A percentile compares a stretch with the other conserved stretches of the same genome.
phyloP scores from a whole-genome alignment of 1,284 basidiomycete species.

The Trichosporon faecale region DNA sequence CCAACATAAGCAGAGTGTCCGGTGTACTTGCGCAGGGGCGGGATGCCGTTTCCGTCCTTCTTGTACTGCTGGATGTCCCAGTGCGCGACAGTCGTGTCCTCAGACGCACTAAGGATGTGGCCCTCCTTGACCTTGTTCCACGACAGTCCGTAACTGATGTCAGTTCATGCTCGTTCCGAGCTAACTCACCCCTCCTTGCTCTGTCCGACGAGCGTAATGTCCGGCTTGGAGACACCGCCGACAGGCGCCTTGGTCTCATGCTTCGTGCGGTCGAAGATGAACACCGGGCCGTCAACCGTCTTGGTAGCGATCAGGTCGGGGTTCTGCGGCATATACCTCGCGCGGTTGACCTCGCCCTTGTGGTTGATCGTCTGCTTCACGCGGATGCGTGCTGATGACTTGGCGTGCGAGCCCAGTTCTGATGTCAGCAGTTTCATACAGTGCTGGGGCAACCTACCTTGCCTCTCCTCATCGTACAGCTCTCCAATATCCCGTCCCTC shows the following conservation, averaged over 20 bases:
- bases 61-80: constrained; percentile 93
- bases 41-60: constrained; percentile 72
- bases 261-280: constrained; percentile 95
- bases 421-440: constrained; percentile 1
- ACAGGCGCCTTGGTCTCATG: constrained; percentile 88
- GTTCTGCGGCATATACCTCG: constrained; percentile 98
- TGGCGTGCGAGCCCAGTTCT: constrained; percentile 81
- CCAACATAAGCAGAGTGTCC: constrained; percentile 88
- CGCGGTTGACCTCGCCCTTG: constrained; percentile 92
- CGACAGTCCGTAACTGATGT: constrained; percentile 76
- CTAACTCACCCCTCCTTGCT: constrained; percentile 78
- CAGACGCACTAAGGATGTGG: constrained; percentile 85
- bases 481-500: constrained; percentile 68
- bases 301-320: constrained; percentile 96
- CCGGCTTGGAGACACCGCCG: constrained; percentile 78
- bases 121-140: constrained; percentile 85
- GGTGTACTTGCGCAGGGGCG: constrained; percentile 76
- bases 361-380: constrained; percentile 95
- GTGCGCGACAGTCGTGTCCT: constrained; percentile 93
- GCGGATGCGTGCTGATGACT: constrained; percentile 74
- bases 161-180: background rate
- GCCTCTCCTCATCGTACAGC: constrained; percentile 85
- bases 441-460: constrained; percentile 52
- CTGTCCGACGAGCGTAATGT: constrained; percentile 87
- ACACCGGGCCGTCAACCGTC: constrained; percentile 81